phyloP scores from a whole-genome alignment of 1,284 basidiomycete genomes.

The Singerocomus rubriflavus region DNA sequence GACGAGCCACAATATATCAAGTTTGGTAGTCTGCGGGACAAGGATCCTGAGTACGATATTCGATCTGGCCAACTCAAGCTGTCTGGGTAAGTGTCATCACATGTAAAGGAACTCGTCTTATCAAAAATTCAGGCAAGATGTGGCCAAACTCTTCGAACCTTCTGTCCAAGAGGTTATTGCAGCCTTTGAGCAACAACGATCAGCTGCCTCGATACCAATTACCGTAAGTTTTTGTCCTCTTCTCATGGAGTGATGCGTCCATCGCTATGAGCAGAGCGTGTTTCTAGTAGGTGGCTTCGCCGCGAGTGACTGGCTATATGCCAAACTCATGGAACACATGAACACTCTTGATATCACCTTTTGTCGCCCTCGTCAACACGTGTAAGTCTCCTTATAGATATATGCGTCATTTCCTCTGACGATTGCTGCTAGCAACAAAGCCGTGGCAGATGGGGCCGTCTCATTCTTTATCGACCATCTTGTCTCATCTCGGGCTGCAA shows the following conservation, averaged over 20 bases:
- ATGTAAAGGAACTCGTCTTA: constrained; percentile 4
- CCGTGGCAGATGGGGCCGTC: constrained; percentile 52
- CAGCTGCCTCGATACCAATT: constrained; percentile 28
- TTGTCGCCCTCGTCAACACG: constrained; percentile 35
- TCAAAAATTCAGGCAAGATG: constrained; percentile 30
- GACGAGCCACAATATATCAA: constrained; percentile 43
- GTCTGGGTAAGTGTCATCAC: constrained; percentile 33
- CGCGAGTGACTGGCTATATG: constrained; percentile 45
- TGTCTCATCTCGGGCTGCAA: constrained; percentile 43
- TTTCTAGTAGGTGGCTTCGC: constrained; percentile 46
- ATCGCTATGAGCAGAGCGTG: constrained; percentile 23
- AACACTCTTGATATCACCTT: constrained; percentile 25
- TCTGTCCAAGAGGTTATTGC: constrained; percentile 40
- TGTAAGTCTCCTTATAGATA: constrained; percentile 26
- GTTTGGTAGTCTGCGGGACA: constrained; percentile 45
- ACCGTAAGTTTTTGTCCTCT: constrained; percentile 23
- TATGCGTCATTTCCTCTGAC: constrained; percentile 8
- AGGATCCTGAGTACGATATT: constrained; percentile 41
- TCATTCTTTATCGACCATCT: constrained; percentile 49
- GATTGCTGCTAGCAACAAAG: constrained; percentile 44
- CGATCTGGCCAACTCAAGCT: constrained; percentile 43
- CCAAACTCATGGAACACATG: constrained; percentile 34
- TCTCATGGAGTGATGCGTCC: neutral
- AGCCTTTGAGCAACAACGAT: constrained; percentile 35
- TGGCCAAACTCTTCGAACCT: constrained; percentile 44